Percentiles rank a stretch among this genome's conserved stretches.
Evolutionary conservation across 2,329 filamentous ascomycete species (phyloP).

Genomic region (Clonostachys rosea): DNA sequence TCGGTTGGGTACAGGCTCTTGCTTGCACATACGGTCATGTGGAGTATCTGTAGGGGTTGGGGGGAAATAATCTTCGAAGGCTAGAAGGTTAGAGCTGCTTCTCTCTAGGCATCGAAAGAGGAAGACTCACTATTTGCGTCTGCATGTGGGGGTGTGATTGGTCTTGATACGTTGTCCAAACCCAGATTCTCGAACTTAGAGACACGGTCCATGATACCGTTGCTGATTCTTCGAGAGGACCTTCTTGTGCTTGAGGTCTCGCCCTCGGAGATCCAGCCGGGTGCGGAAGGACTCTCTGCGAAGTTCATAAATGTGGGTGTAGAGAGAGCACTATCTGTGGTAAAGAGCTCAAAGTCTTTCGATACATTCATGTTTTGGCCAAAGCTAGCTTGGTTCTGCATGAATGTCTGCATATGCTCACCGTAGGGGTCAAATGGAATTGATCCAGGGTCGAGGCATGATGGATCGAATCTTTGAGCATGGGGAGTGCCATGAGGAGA

Average conservation of each 20-base stretch:
- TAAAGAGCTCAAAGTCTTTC: slow-evolving; percentile 47
- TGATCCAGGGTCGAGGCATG: slow-evolving; percentile 35
- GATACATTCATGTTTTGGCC: slow-evolving; percentile 31
- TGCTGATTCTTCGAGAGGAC: slow-evolving; percentile 42
- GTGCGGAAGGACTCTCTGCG: slow-evolving; percentile 34
- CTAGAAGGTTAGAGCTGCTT: slow-evolving; percentile 1
- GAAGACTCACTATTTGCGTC: slow-evolving; percentile 51
- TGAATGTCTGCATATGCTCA: slow-evolving; percentile 34
- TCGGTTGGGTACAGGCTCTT: slow-evolving; percentile 34
- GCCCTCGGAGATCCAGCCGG: slow-evolving; percentile 47
- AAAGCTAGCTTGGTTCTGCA: slow-evolving; percentile 39
- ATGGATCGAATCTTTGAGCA: slow-evolving; percentile 44
- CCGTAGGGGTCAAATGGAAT: slow-evolving; percentile 40
- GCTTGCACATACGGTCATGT: slow-evolving; percentile 38
- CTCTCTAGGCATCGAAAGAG: no score
- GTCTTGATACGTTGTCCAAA: slow-evolving; percentile 39
- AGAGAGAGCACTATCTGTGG: slow-evolving; percentile 36
- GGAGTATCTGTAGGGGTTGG: slow-evolving; percentile 66
- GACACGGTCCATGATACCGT: slow-evolving; percentile 56
- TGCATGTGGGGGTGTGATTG: slow-evolving; percentile 59
- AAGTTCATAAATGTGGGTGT: slow-evolving; percentile 28
- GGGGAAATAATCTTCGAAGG: slow-evolving; percentile 53
- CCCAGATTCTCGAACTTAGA: slow-evolving; percentile 53
- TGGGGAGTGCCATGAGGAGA: slow-evolving; percentile 53
- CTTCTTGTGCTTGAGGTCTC: slow-evolving; percentile 32